Percentiles rank a stretch among this genome's conserved stretches.
phyloP scores from a whole-genome alignment of 257 asterid genomes.

The Knoxia roxburghii region DNA sequence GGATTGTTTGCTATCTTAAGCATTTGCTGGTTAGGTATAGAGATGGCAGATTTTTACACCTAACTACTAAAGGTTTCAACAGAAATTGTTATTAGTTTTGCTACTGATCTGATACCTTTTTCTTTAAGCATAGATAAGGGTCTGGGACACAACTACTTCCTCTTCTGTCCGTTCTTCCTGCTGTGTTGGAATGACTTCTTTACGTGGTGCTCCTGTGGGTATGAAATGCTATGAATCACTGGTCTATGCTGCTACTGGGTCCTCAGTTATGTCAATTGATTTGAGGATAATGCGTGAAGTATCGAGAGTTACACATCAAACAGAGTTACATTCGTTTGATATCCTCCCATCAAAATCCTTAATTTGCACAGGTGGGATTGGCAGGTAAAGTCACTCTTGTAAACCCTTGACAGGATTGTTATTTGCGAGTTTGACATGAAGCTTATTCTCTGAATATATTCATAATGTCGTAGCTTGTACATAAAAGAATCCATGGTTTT shows the following conservation, averaged over 20 bases:
- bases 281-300: constrained; percentile 64
- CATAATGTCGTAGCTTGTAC: not conserved
- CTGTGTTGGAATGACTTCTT: constrained; percentile 62
- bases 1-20: not conserved
- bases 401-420: not conserved
- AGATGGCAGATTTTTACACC: not conserved
- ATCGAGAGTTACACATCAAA: constrained; percentile 27
- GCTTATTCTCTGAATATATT: not conserved
- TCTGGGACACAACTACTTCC: constrained; percentile 68
- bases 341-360: constrained; percentile 54
- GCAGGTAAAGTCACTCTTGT: constrained; percentile 35
- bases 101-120: constrained; percentile 3
- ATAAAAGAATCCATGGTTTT: not conserved
- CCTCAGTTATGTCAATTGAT: constrained; percentile 58
- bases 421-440: not conserved
- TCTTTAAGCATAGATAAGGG: constrained; percentile 40
- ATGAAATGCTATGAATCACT: constrained; percentile 72
- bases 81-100: not conserved
- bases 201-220: constrained; percentile 50
- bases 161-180: constrained; percentile 59
- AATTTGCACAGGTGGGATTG: constrained; percentile 59
- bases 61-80: not conserved
- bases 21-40: not conserved
- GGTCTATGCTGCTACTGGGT: constrained; percentile 62
- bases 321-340: constrained; percentile 47